Percentiles rank a stretch among this genome's conserved stretches.
Conservation (phyloP, 148 eudicot species). For the Rhododendron vialii region DNA sequence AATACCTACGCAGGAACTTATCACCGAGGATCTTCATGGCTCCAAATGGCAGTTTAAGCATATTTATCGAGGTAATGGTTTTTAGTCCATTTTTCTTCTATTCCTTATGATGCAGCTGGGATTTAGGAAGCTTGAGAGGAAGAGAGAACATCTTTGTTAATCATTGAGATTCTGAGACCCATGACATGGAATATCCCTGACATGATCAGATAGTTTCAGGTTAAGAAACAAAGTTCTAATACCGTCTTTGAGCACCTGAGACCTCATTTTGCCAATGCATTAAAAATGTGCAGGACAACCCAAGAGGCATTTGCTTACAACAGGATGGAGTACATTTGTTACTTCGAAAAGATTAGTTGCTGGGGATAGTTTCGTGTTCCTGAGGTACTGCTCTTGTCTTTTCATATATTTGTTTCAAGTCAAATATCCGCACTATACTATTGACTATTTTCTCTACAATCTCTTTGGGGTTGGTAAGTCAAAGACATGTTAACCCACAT, state of each 20-base stretch:
- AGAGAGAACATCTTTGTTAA: not conserved
- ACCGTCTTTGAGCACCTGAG: not conserved
- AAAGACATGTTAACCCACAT: not conserved
- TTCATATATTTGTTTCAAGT: not conserved
- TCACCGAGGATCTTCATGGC: conserved; percentile 87
- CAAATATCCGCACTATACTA: not conserved
- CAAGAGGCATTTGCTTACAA: conserved; percentile 90
- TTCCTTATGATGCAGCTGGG: not conserved
- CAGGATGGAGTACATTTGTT: conserved; percentile 99
- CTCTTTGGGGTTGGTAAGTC: not conserved
- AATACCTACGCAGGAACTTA: conserved; percentile 83
- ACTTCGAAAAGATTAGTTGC: conserved; percentile 90
- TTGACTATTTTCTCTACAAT: not conserved
- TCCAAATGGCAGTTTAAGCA: conserved; percentile 86
- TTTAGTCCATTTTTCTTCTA: not conserved
- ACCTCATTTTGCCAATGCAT: not conserved
- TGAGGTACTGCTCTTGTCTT: conserved; percentile 45
- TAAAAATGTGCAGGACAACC: conserved; percentile 64
- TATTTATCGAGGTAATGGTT: conserved; percentile 77
- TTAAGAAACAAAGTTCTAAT: not conserved
- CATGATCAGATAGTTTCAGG: not conserved
- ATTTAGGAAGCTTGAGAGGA: not conserved
- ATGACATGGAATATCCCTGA: not conserved
- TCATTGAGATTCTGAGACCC: not conserved
- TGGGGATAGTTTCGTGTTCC: conserved; percentile 91